Evolutionary conservation across 352 stramenopile species (phyloP), one percentile per base, ranked within the genome.

Genomic region (Hyaloperonospora brassicae): DNA sequence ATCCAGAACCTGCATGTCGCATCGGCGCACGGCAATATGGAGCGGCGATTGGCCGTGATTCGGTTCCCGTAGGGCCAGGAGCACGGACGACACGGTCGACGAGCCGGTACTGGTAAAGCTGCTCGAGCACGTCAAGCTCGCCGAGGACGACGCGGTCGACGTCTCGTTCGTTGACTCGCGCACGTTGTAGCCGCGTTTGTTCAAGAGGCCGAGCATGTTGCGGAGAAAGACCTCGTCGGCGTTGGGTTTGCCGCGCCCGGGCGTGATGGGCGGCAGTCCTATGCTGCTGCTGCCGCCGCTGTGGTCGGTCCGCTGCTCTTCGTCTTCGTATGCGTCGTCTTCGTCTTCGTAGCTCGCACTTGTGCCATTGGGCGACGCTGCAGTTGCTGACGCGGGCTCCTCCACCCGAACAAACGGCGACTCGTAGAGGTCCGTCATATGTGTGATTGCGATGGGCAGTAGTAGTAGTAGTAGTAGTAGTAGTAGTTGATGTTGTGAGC

Each of bases 131-230:
- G 57, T 64, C 25, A 61, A 62, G 44, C 67, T 76, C 13, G 59
- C 50, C 30, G 46, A 57, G 7, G 70, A 84, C 25, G 74, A 87
- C 55, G 71, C 59, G 51, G 78, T 78, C 21, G 73, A 86, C 48
- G 64, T 75, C 57, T 87, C 77, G 4, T 70, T 54, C 25, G 74
- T 69, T 41, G 74, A 78, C 51, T 88, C 80, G 40, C 75, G 71
- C 49, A 92, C 69, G 55, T 92, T 92, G 64, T 92, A 92, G 53
- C 81, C 81, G 50, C 81, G 77, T 51, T 87, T 88, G 61, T 92
- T 92, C 38, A 92, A 68, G 36, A 92, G 71, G 21, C 73, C 76
- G 13, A 89, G 55, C 35, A 92, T 70, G 51, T 72, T 89, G 35
- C 70, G 70, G 44, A 88, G 64, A 55, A 92, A 84, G 14, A 85